Evolutionary conservation across 2,329 filamentous ascomycete species (phyloP), one percentile per base, ranked within the genome.

Genomic region (Stagonosporopsis chrysanthemi): DNA sequence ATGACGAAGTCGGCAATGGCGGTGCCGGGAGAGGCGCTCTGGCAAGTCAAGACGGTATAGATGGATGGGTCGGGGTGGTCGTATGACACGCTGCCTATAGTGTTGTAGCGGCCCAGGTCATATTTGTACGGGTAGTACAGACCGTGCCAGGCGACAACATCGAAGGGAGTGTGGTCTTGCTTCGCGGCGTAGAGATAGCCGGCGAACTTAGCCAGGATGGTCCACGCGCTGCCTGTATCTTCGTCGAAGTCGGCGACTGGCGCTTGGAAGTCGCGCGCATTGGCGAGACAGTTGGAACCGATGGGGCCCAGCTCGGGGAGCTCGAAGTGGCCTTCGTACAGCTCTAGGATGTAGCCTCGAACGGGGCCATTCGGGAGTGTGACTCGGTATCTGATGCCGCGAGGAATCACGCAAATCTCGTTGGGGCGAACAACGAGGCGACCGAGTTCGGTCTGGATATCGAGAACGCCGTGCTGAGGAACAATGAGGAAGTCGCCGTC

Each of bases 141-240:
- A n/a, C 88, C 88, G 64, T 90, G 87, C 88, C 88, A 90, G 2
- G 86, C 88, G 0, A 90, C 86, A 1, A 90, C 88, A 63, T 90
- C 88, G 66, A 90, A 91, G 0, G 88, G 88, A 2, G 83, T 87
- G 69, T 90, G 88, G 22, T 79, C 79, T 68, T 90, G 88, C 22
- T 80, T 81, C 52, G 83, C 86, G 22, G 77, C 78, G 66, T 88
- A 89, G 35, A 89, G 82, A 39, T 82, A 80, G 1, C 87, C 87
- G 1, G 81, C 81, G 42, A 89, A 83, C 67, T 90, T 90, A 63
- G 83, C 83, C 0, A 88, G 77, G 2, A 90, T 78, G 19, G 80
- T 78, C 80, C 87, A 87, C 46, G 80, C 79, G 0, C 80, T 80
- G 29, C 81, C 77, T n/a, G 83, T 82, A n/a, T 81, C 72, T 65